Evolutionary conservation across 768 basidiomycete species (phyloP).

Genomic region (Tulasnella sp.): DNA sequence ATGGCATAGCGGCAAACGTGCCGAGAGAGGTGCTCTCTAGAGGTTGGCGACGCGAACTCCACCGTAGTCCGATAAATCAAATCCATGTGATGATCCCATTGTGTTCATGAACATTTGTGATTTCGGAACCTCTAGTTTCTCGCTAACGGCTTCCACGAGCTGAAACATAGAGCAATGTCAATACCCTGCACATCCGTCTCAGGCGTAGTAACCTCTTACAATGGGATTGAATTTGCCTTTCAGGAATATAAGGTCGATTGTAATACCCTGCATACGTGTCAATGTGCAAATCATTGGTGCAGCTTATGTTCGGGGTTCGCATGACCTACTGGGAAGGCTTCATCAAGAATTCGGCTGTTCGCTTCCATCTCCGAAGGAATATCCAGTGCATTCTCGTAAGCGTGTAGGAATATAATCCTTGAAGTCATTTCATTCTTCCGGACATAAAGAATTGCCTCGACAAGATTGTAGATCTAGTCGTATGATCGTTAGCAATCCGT

Average conservation of each 20-base stretch:
- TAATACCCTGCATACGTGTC: neutral
- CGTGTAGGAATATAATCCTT: slow-evolving; percentile 57
- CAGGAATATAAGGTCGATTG: slow-evolving; percentile 10
- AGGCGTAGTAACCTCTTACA: neutral
- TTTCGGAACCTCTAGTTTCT: slow-evolving; percentile 8
- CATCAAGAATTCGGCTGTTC: slow-evolving; percentile 53
- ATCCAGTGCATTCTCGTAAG: slow-evolving; percentile 39
- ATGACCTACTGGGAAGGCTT: slow-evolving; percentile 45
- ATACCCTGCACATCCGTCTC: neutral
- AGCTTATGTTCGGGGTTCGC: neutral
- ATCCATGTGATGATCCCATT: neutral
- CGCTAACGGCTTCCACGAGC: slow-evolving; percentile 9
- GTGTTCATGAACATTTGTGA: slow-evolving; percentile 8
- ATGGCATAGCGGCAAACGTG: neutral
- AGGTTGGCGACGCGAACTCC: slow-evolving; percentile 6
- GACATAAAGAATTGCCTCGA: slow-evolving; percentile 57
- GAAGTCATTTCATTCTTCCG: slow-evolving; percentile 58
- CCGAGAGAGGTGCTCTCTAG: neutral
- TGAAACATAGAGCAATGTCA: neutral
- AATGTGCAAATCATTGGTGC: neutral
- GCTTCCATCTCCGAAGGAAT: slow-evolving; percentile 63
- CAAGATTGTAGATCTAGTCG: slow-evolving; percentile 49
- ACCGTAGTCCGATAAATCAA: slow-evolving; percentile 2
- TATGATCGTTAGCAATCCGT: neutral
- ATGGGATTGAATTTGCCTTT: slow-evolving; percentile 8